Conservation (phyloP, 1,284 basidiomycete species). For the Earliella scabrosa region DNA sequence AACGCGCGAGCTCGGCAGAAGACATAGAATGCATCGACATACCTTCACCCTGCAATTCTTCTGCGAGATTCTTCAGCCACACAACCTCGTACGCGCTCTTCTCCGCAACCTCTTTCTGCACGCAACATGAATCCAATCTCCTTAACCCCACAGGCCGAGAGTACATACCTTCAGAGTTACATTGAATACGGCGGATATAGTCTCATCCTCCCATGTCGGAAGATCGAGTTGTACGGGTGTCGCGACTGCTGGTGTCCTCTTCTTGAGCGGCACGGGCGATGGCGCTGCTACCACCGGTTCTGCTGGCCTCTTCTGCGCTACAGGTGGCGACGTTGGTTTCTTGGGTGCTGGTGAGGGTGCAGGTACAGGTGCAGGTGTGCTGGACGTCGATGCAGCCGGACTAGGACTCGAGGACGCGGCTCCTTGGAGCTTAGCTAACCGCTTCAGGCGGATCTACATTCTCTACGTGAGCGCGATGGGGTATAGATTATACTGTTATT, state of each 20-base stretch:
- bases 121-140: background rate
- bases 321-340: slow-evolving; percentile 2
- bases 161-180: slow-evolving; percentile 79
- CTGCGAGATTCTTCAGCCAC: slow-evolving; percentile 82
- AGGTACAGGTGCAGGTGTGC: slow-evolving; percentile 14
- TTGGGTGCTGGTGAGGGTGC: slow-evolving; percentile 24
- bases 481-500: slow-evolving; percentile 27
- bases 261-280: slow-evolving; percentile 44
- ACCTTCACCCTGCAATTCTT: slow-evolving; percentile 79
- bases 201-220: slow-evolving; percentile 74
- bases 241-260: slow-evolving; percentile 42
- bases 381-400: slow-evolving; percentile 37
- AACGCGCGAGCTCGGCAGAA: no score
- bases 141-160: background rate
- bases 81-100: slow-evolving; percentile 72
- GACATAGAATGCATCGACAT: no score
- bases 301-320: slow-evolving; percentile 32
- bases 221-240: slow-evolving; percentile 56
- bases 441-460: slow-evolving; percentile 83
- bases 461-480: background rate
- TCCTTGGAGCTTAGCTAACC: slow-evolving; percentile 77
- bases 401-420: slow-evolving; percentile 40
- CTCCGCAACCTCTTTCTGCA: slow-evolving; percentile 73
- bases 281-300: slow-evolving; percentile 33
- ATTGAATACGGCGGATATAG: slow-evolving; percentile 70